phyloP scores from a whole-genome alignment of 495 filamentous ascomycete genomes.

The Cercophora newfieldiana region DNA sequence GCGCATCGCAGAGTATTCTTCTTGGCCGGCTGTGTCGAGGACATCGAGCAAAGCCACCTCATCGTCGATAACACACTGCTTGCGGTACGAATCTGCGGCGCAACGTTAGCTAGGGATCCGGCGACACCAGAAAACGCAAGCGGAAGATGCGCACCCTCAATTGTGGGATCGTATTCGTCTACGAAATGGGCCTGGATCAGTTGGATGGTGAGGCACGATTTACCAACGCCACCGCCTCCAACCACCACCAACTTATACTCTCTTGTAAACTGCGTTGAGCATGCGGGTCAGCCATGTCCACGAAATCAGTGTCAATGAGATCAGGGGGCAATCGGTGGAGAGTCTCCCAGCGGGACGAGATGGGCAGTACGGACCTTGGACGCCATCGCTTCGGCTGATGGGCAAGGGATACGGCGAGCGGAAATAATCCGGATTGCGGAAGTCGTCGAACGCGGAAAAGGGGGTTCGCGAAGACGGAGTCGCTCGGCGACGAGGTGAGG shows the following conservation, averaged over 20 bases:
- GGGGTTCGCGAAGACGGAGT: not conserved
- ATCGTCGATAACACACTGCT: conserved; percentile 98
- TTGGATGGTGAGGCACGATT: conserved; percentile 99
- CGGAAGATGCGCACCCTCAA: conserved; percentile 72
- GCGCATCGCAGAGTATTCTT: conserved; percentile 99
- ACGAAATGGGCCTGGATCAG: conserved; percentile 99
- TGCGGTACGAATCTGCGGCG: conserved; percentile 90
- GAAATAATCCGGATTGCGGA: not conserved
- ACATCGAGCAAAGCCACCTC: conserved; percentile 97
- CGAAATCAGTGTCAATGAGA: not conserved
- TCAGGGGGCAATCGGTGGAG: not conserved
- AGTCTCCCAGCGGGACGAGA: not conserved
- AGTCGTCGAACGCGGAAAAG: conserved; percentile 1
- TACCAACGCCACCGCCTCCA: conserved; percentile 96
- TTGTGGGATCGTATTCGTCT: conserved; percentile 98
- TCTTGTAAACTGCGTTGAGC: conserved; percentile 75
- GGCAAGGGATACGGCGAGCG: not conserved
- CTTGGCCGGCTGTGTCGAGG: conserved; percentile 95
- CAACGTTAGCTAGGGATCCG: conserved; percentile 14
- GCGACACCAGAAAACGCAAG: not conserved
- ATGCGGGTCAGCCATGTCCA: conserved; percentile 1
- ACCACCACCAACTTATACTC: conserved; percentile 99
- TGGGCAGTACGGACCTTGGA: conserved; percentile 41
- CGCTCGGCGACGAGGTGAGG: conserved; percentile 4
- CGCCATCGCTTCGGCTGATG: conserved; percentile 37